A percentile compares a stretch with the other conserved stretches of the same genome.
phyloP scores from a whole-genome alignment of 192 early-diverging fungal genomes.

The Neocallimastix lanati region DNA sequence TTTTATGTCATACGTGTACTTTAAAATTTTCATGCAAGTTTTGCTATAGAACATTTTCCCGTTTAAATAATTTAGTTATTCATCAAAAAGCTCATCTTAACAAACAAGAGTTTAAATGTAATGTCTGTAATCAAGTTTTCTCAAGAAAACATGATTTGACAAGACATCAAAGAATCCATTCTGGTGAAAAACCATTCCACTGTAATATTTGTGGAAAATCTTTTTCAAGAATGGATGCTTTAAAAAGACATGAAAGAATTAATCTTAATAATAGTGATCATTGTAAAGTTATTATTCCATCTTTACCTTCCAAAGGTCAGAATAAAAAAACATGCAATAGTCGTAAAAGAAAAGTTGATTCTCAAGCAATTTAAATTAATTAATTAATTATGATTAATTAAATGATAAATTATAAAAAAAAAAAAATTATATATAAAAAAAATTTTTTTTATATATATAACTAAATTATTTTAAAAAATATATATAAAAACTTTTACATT shows the following conservation, averaged over 20 bases:
- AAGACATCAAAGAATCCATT: slow-evolving; percentile 51
- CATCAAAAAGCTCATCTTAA: neutral
- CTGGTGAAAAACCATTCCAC: slow-evolving; percentile 55
- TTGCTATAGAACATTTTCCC: neutral
- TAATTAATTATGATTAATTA: too few species aligned
- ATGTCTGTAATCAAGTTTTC: neutral
- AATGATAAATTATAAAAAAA: too few species aligned
- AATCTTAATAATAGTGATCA: neutral
- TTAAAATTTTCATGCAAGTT: neutral
- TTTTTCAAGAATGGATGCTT: slow-evolving; percentile 54
- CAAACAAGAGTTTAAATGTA: neutral
- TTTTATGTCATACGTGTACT: neutral
- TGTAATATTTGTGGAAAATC: slow-evolving; percentile 53
- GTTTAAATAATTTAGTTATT: neutral
- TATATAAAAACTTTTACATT: too few species aligned
- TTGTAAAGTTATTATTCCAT: neutral
- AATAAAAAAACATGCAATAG: neutral
- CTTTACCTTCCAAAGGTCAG: neutral
- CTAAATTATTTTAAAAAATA: too few species aligned
- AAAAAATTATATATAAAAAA: too few species aligned
- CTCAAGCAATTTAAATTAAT: too few species aligned
- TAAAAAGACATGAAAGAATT: slow-evolving; percentile 30
- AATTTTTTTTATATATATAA: too few species aligned
- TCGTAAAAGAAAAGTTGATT: neutral
- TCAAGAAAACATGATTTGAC: neutral